These are phyloP conservation scores for Rhododendron ovatum DNA, from an alignment of 148 eudicot genomes.

Conservation along the genomic window DNA sequence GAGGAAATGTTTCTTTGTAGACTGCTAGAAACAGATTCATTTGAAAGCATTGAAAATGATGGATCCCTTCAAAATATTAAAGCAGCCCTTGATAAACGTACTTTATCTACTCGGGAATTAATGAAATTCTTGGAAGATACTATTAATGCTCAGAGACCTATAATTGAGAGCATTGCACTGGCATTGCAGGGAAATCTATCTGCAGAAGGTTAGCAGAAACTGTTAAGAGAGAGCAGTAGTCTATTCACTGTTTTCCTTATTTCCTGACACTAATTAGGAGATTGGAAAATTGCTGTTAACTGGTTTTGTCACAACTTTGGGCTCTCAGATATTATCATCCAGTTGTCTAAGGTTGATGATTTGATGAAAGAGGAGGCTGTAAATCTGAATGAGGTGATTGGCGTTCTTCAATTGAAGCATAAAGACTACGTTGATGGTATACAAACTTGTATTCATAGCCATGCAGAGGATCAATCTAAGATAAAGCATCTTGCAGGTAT, in stretches of 20 bases:
- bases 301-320: constrained; percentile 3
- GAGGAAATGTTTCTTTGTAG: constrained; percentile 82
- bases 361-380: constrained; percentile 66
- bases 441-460: constrained; percentile 42
- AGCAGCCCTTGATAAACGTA: constrained; percentile 58
- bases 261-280: background rate
- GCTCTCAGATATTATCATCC: constrained; percentile 46
- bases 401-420: constrained; percentile 68
- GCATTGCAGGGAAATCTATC: constrained; percentile 46
- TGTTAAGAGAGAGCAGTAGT: constrained; percentile 6
- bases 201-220: constrained; percentile 59
- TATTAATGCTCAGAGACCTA: constrained; percentile 47
- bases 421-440: constrained; percentile 54
- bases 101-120: constrained; percentile 50
- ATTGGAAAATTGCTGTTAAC: constrained; percentile 4
- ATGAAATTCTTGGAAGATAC: constrained; percentile 55
- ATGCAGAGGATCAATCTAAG: constrained; percentile 71
- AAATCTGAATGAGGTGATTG: constrained; percentile 47
- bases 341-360: constrained; percentile 42
- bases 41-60: constrained; percentile 28
- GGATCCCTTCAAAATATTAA: constrained; percentile 37
- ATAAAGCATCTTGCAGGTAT: constrained; percentile 64
- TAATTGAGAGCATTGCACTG: constrained; percentile 35
- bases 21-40: constrained; percentile 50
- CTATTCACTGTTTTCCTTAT: background rate